Evolutionary conservation across 257 asterid genomes (phyloP).

Genomic region (Salvia rosmarinus): DNA sequence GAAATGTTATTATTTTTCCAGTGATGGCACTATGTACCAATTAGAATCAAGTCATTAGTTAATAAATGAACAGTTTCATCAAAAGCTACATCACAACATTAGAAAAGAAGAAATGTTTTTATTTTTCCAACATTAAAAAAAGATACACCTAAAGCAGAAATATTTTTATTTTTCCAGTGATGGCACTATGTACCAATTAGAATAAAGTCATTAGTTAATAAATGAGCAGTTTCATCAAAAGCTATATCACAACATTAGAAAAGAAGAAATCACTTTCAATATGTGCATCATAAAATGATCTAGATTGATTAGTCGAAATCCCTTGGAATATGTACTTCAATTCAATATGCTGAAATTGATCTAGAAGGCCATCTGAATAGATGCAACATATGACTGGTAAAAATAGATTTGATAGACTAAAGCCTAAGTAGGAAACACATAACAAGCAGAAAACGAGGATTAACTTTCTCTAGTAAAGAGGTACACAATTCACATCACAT

Average conservation of each 20-base stretch:
- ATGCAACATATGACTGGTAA: not conserved
- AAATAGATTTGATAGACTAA: not conserved
- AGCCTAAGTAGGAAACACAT: conserved; percentile 8
- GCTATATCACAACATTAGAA: not conserved
- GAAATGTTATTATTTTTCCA: not conserved
- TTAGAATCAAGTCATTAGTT: not conserved
- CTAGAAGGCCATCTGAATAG: conserved; percentile 17
- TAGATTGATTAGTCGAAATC: not conserved
- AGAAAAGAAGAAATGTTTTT: not conserved
- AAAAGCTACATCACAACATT: conserved; percentile 12
- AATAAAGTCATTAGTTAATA: not conserved
- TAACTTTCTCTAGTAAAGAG: not conserved
- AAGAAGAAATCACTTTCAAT: not conserved
- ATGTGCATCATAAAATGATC: conserved; percentile 7
- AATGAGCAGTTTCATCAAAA: not conserved
- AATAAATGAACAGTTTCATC: not conserved
- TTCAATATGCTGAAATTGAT: not conserved
- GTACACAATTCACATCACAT: not conserved
- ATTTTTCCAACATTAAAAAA: too few relatives aligned
- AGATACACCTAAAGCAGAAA: not conserved
- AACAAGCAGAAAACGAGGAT: conserved; percentile 18
- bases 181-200: not conserved
- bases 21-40: not conserved
- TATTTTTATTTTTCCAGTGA: not conserved
- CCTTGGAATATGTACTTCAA: not conserved